phyloP scores from a whole-genome alignment of 108 stramenopile genomes.

The Nitzschia palea region DNA sequence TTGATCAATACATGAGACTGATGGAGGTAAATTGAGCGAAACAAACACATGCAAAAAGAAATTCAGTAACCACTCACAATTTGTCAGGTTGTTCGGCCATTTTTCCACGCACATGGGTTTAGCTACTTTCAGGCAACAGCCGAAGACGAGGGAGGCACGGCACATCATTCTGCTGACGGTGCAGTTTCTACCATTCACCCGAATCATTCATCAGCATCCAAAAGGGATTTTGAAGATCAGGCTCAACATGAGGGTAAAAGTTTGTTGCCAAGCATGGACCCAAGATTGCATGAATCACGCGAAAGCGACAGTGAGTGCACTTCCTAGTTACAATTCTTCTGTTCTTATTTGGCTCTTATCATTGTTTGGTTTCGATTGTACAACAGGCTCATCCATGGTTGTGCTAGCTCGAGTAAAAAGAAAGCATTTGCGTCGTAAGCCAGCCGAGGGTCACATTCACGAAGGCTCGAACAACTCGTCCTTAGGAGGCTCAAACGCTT shows the following conservation, averaged over 20 bases:
- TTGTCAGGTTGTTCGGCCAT: constrained; percentile 29
- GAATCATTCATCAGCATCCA: too few species aligned
- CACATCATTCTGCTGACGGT: neutral
- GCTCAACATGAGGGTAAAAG: too few species aligned
- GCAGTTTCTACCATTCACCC: too few species aligned
- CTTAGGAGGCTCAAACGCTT: neutral
- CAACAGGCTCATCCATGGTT: constrained; percentile 54
- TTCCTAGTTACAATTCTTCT: too few species aligned
- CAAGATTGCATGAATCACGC: constrained; percentile 10
- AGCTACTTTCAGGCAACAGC: neutral
- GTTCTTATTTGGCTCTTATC: too few species aligned
- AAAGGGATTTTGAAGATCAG: too few species aligned
- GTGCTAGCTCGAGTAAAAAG: constrained; percentile 59
- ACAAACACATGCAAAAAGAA: neutral
- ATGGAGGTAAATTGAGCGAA: constrained; percentile 32
- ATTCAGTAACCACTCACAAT: neutral
- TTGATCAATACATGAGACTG: constrained; percentile 34
- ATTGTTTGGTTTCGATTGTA: too few species aligned
- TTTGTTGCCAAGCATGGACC: too few species aligned
- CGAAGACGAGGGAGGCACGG: neutral
- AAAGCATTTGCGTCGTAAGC: constrained; percentile 27
- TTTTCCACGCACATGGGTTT: constrained; percentile 31
- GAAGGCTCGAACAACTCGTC: constrained; percentile 20
- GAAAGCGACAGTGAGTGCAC: constrained; percentile 40
- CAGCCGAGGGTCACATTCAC: neutral